These are phyloP conservation scores for Pythium coloratum DNA, from an alignment of 352 stramenopile species.

Conservation along the genomic window DNA sequence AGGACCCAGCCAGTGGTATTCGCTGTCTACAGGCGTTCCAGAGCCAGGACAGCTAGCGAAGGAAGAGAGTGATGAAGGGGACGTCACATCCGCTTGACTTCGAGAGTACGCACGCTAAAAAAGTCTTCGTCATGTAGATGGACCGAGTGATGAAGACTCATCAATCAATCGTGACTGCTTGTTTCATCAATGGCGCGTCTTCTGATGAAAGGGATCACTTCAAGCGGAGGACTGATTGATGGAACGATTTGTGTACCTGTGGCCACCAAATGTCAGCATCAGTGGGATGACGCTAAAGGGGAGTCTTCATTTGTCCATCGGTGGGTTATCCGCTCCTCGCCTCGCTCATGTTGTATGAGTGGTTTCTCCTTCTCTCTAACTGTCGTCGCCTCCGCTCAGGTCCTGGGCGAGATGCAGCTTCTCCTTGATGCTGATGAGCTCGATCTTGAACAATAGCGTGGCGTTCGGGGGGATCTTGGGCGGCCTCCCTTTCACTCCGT, in stretches of 20 bases:
- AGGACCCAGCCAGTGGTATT: background rate
- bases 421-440: constrained; percentile 81
- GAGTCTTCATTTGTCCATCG: background rate
- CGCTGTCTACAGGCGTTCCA: background rate
- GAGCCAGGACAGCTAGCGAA: background rate
- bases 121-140: background rate
- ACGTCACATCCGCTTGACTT: background rate
- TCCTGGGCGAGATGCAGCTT: constrained; percentile 44
- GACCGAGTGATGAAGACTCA: background rate
- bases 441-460: constrained; percentile 76
- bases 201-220: background rate
- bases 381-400: constrained; percentile 18
- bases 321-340: background rate
- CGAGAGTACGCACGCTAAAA: background rate
- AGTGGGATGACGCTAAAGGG: background rate
- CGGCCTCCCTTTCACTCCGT: constrained; percentile 65
- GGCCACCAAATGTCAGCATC: background rate
- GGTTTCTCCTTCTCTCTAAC: background rate
- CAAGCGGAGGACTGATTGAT: background rate
- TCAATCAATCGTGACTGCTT: background rate
- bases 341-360: background rate
- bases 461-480: constrained; percentile 70
- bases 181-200: background rate
- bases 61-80: background rate
- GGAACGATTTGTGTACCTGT: background rate